A percentile compares a stretch with the other conserved stretches of the same genome.
phyloP scores from a whole-genome alignment of 768 basidiomycete species.

The Rhodosporidiobolus sp. region DNA sequence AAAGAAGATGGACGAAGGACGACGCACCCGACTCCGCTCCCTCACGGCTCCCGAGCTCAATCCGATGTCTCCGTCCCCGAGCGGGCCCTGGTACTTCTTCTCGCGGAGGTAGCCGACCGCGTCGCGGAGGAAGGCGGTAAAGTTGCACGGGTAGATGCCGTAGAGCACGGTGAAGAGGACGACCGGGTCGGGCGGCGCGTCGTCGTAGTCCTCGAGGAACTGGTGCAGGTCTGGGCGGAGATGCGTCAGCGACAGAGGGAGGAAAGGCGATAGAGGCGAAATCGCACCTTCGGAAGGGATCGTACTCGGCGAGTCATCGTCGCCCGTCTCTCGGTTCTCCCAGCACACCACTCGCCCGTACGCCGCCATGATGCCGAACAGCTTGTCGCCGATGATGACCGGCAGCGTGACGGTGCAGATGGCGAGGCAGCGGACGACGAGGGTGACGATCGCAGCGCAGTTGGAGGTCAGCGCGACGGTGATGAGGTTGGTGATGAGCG shows the following conservation, averaged over 20 bases:
- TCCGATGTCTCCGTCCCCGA: slow-evolving; percentile 60
- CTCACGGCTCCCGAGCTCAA: slow-evolving; percentile 69
- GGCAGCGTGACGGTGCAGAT: slow-evolving; percentile 39
- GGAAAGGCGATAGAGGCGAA: background rate
- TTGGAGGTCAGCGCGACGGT: slow-evolving; percentile 43
- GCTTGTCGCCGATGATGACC: slow-evolving; percentile 32
- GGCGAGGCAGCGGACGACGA: slow-evolving; percentile 40
- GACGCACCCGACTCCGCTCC: slow-evolving; percentile 65
- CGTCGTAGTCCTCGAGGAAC: slow-evolving; percentile 14
- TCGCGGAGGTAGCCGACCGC: slow-evolving; percentile 65
- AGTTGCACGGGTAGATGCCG: slow-evolving; percentile 86
- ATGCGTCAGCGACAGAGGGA: too few relatives aligned
- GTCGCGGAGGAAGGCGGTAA: slow-evolving; percentile 70
- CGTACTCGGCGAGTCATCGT: background rate
- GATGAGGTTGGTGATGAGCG: slow-evolving; percentile 38
- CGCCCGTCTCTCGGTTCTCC: slow-evolving; percentile 35
- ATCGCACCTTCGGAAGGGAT: background rate
- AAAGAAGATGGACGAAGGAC: background rate
- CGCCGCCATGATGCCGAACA: slow-evolving; percentile 44
- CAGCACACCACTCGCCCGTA: slow-evolving; percentile 47
- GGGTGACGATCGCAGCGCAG: slow-evolving; percentile 40
- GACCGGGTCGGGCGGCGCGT: slow-evolving; percentile 57
- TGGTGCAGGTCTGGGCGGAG: background rate
- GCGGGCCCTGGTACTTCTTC: slow-evolving; percentile 58
- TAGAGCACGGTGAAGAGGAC: slow-evolving; percentile 75